Conservation (phyloP, 805 yeast species). For the Kazachstania psychrophila region DNA sequence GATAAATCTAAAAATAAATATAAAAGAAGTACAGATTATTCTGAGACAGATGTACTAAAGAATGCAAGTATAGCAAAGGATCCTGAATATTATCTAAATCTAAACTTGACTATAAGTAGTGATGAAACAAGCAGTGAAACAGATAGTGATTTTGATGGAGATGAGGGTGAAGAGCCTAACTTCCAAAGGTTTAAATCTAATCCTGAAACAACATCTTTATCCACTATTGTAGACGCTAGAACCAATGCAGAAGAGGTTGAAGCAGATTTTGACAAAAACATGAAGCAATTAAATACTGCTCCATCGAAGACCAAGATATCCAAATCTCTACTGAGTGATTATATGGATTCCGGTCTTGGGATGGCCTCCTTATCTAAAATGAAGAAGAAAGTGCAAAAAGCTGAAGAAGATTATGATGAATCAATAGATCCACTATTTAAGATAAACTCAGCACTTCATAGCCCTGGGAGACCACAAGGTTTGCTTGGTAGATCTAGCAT, state of each 20-base stretch:
- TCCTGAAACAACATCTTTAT: not conserved
- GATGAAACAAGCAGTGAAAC: constrained; percentile 1
- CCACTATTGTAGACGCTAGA: constrained; percentile 11
- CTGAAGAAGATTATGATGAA: constrained; percentile 17
- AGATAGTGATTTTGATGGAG: not conserved
- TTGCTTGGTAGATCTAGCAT: constrained; percentile 1
- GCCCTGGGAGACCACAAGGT: constrained; percentile 6
- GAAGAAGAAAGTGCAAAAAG: constrained; percentile 20
- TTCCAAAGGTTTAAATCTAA: not conserved
- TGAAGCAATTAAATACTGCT: not conserved
- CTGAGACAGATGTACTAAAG: not conserved
- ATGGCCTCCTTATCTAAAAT: constrained; percentile 23
- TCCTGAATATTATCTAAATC: no score
- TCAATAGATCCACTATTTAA: constrained; percentile 27
- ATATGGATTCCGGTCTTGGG: constrained; percentile 21
- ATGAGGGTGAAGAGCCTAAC: not conserved
- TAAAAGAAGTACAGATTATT: not conserved
- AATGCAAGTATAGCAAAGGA: no score
- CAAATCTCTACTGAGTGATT: constrained; percentile 15
- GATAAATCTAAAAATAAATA: not conserved
- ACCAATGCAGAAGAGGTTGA: constrained; percentile 7
- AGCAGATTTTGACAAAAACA: constrained; percentile 5
- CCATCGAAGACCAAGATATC: constrained; percentile 5
- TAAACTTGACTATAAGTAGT: constrained; percentile 1
- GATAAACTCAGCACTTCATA: constrained; percentile 4